These are phyloP conservation scores for Rhytidiadelphus loreus DNA, from an alignment of 225 moss, liverwort and hornwort genomes.

Conservation along the genomic window DNA sequence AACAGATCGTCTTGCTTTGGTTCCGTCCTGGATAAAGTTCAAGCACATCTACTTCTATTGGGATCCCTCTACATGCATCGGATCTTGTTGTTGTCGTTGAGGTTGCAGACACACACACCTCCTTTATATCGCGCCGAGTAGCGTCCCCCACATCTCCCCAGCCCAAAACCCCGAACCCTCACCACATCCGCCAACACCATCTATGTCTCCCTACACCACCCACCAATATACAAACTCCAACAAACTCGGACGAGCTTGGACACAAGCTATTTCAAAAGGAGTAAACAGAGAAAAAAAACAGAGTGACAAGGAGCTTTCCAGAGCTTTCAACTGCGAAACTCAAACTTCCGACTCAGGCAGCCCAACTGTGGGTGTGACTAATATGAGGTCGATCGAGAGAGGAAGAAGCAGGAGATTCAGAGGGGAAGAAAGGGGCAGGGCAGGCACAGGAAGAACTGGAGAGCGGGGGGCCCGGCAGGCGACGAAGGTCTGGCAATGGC, in stretches of 20 bases:
- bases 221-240: neutral
- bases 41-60: neutral
- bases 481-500: constrained; percentile 1
- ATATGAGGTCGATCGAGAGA: neutral
- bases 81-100: neutral
- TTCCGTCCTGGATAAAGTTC: neutral
- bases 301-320: rapidly evolving
- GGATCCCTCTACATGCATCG: constrained; percentile 3
- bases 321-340: neutral
- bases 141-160: constrained; percentile 28
- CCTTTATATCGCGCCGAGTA: constrained; percentile 24
- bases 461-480: neutral
- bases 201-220: neutral
- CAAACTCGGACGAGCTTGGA: neutral
- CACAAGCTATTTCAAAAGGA: neutral
- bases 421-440: neutral
- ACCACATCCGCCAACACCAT: constrained; percentile 27
- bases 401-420: neutral
- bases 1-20: neutral
- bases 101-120: constrained; percentile 18
- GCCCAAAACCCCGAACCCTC: constrained; percentile 41
- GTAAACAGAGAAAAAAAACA: neutral
- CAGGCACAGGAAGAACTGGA: neutral
- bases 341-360: neutral
- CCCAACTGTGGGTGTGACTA: neutral